phyloP scores from a whole-genome alignment of 345 rosid species.

The Salix viminalis region DNA sequence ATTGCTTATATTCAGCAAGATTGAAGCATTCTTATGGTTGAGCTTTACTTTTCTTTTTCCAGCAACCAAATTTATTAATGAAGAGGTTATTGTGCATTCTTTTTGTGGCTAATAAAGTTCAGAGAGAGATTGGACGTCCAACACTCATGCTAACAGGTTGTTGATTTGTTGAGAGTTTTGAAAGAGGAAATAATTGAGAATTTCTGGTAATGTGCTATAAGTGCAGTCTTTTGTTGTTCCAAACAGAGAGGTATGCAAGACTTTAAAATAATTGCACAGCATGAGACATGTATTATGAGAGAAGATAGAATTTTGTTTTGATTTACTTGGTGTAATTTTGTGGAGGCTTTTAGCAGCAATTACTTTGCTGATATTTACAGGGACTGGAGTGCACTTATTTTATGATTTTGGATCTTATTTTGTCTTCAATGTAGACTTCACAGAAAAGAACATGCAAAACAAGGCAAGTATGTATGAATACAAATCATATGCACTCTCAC shows the following conservation, averaged over 20 bases:
- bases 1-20: too few relatives aligned
- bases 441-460: background rate
- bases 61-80: background rate
- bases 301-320: background rate
- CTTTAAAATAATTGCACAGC: background rate
- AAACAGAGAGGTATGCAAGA: background rate
- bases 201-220: background rate
- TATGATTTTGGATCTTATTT: background rate
- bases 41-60: background rate
- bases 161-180: background rate
- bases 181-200: background rate
- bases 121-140: background rate
- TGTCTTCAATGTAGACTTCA: background rate
- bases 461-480: background rate
- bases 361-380: background rate
- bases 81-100: too few relatives aligned
- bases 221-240: background rate
- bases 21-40: background rate
- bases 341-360: background rate
- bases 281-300: background rate
- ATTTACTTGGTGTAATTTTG: background rate
- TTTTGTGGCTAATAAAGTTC: too few relatives aligned
- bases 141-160: background rate
- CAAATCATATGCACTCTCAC: conserved; percentile 29
- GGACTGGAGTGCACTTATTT: background rate